Evolutionary conservation across 2,329 filamentous ascomycete species (phyloP).

Genomic region (Elsinoe perseae): DNA sequence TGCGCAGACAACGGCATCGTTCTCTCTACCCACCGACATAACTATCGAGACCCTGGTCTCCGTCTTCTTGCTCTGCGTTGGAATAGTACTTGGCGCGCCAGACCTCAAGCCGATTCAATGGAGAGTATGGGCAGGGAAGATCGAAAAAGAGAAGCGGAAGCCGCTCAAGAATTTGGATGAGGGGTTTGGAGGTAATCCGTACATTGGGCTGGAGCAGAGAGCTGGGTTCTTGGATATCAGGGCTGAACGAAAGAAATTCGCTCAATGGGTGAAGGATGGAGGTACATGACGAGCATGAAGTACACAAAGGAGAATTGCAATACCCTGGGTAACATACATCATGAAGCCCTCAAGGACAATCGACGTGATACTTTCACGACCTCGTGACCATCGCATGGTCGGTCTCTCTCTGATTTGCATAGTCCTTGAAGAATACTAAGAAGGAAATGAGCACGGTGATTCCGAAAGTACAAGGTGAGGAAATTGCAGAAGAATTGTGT

Average conservation of each 20-base stretch:
- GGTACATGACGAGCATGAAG: not conserved
- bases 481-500: no score
- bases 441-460: no score
- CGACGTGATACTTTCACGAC: no score
- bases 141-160: constrained; percentile 59
- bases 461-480: no score
- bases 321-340: no score
- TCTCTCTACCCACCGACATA: constrained; percentile 70
- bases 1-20: constrained; percentile 30
- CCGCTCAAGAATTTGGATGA: constrained; percentile 53
- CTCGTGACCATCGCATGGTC: no score
- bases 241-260: constrained; percentile 66
- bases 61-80: constrained; percentile 70
- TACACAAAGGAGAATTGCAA: not conserved
- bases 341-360: no score
- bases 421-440: no score
- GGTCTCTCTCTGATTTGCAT: no score
- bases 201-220: constrained; percentile 67
- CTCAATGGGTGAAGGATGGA: constrained; percentile 56
- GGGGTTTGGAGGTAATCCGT: constrained; percentile 73
- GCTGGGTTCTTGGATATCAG: constrained; percentile 83
- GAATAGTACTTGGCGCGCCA: constrained; percentile 70
- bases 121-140: constrained; percentile 72
- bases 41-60: constrained; percentile 76
- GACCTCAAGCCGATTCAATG: constrained; percentile 77